Conservation (phyloP, 208 protist species). For the Acanthamoeba lenticulata region DNA sequence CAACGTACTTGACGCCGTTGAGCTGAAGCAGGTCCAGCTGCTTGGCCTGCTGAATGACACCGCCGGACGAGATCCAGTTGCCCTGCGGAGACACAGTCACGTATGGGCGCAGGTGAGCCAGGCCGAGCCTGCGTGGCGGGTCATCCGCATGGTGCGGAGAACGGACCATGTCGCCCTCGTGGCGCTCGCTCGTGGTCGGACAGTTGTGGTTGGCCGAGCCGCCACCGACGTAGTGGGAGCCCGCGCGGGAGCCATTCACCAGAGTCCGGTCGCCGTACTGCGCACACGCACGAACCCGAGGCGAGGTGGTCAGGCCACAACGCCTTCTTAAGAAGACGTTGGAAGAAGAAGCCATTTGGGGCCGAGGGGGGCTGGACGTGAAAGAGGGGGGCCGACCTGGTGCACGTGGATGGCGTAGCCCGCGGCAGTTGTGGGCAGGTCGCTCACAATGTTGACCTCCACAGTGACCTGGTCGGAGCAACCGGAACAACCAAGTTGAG, state of each 20-base stretch:
- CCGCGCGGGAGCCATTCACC: background rate
- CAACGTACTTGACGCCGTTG: background rate
- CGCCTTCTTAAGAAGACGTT: background rate
- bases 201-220: slow-evolving; percentile 12
- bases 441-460: background rate
- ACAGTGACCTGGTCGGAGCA: background rate
- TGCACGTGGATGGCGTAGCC: background rate
- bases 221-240: background rate
- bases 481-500: background rate
- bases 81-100: background rate
- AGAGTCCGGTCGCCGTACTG: background rate
- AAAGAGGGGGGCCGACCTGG: too few relatives aligned
- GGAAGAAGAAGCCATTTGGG: background rate
- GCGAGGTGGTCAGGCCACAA: background rate
- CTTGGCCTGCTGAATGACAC: background rate
- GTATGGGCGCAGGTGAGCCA: background rate
- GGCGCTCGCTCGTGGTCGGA: background rate
- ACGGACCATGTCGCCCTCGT: slow-evolving; percentile 42
- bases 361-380: background rate
- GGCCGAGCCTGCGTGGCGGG: background rate
- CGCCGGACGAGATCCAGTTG: background rate
- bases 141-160: background rate
- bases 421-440: background rate
- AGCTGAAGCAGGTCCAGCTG: background rate
- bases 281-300: background rate